Evolutionary conservation across 2,329 filamentous ascomycete species (phyloP), one percentile per base, ranked within the genome.

Genomic region (Ophiostoma pallidulum): DNA sequence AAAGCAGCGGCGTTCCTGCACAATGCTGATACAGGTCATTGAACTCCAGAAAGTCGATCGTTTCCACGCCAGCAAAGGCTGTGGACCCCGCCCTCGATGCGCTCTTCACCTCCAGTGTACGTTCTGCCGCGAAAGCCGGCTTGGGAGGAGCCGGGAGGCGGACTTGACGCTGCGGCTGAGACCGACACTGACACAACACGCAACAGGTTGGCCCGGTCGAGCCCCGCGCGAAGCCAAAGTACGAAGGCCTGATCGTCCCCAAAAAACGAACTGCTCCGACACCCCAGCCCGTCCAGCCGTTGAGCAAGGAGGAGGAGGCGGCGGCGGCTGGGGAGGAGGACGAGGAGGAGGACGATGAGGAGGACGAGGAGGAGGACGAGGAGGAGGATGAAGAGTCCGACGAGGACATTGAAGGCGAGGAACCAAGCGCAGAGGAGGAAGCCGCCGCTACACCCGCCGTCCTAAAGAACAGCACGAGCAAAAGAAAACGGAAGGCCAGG

Each of bases 31-130:
- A 10, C 14, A 24, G 22, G 31, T 16, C 22, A 14, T n/a, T n/a
- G 16, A 28, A 14, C 1, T 36, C 18, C 18, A 54, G 50, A 47
- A 53, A 53, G 33, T 49, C 45, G 2, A 8, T 50, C 13, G 57
- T 78, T 51, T 55, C 63, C 44, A 70, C 68, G 52, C 65, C 71
- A 31, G 65, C 68, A 48, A 76, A 76, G 62, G 71, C 73, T 51
- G 70, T 88, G 51, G 84, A 89, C 69, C 82, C 84, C 62, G 68
- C 73, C 48, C 70, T 89, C 55, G 73, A 81, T 58, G 80, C 82
- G 52, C 72, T 89, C 33, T 89, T 89, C 66, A 74, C 81, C 49
- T 70, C 74, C 49, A 88, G 84, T 70, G 84, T 87, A 74, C 18
- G 44, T 40, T 42, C n/a, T n/a, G n/a, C n/a, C n/a, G 45, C 26